Conservation (phyloP, 2,329 filamentous ascomycete species). For the Ophioceras dolichostomum region DNA sequence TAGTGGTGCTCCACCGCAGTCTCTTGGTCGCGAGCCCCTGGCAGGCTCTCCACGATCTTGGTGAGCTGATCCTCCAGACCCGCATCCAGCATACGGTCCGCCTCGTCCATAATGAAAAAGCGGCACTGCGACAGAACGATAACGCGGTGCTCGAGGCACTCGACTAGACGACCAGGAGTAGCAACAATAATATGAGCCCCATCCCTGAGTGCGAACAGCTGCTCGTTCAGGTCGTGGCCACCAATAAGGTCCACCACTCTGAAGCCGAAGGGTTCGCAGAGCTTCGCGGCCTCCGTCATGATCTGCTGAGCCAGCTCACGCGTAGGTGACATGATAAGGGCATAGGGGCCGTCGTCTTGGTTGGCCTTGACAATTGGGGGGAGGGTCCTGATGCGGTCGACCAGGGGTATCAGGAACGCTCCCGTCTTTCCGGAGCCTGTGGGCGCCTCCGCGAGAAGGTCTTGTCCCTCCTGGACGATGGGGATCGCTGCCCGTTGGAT, state of each 20-base stretch:
- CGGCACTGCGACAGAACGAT: conserved; percentile 92
- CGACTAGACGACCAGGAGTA: conserved; percentile 92
- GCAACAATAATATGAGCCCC: conserved; percentile 97
- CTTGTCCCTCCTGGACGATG: conserved; percentile 81
- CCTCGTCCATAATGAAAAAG: conserved; percentile 99
- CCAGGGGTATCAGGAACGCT: conserved; percentile 79
- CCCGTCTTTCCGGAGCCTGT: conserved; percentile 98
- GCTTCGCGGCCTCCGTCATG: conserved; percentile 85
- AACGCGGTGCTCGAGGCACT: conserved; percentile 89
- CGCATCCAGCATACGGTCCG: conserved; percentile 96
- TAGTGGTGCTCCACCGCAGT: conserved; percentile 76
- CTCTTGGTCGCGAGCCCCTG: conserved; percentile 73
- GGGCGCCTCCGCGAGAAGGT: conserved; percentile 95
- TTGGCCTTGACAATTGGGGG: conserved; percentile 74
- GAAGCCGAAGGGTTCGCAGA: conserved; percentile 81
- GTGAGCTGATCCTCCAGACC: conserved; percentile 97
- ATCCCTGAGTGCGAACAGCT: conserved; percentile 78
- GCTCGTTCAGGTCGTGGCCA: conserved; percentile 89
- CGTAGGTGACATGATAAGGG: conserved; percentile 92
- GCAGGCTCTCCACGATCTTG: conserved; percentile 90
- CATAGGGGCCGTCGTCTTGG: conserved; percentile 91
- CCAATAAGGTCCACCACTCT: conserved; percentile 96
- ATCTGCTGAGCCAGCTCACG: conserved; percentile 98
- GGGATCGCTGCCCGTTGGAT: conserved; percentile 93
- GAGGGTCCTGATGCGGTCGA: conserved; percentile 89